Conservation (phyloP, 2,329 filamentous ascomycete species). For the Beauveria pseudobassiana region DNA sequence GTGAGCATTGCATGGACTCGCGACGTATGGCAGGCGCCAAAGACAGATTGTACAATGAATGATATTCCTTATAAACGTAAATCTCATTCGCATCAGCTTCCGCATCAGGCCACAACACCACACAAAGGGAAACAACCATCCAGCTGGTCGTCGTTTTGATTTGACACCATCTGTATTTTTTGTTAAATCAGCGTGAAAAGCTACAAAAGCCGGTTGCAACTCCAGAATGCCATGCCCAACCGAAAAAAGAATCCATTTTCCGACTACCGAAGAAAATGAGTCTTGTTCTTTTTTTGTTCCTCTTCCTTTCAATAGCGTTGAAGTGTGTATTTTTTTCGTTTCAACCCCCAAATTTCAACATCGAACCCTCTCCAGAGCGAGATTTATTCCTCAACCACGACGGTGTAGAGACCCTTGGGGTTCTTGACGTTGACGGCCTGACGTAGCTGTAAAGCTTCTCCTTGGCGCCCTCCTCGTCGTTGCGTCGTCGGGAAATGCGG, state of each 20-base stretch:
- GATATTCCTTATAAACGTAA: neutral
- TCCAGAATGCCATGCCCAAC: conserved; percentile 38
- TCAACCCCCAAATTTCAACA: neutral
- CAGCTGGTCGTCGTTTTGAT: neutral
- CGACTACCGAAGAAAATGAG: conserved; percentile 25
- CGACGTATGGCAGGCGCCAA: too few relatives aligned
- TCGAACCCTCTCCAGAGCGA: neutral
- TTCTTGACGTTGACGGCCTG: conserved; percentile 99
- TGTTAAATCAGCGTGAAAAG: conserved; percentile 30
- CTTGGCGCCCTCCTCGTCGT: conserved; percentile 99
- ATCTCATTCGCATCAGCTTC: neutral
- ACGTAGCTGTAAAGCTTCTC: conserved; percentile 99
- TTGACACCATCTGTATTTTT: conserved; percentile 11
- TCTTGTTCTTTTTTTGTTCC: conserved; percentile 2
- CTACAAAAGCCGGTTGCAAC: conserved; percentile 40
- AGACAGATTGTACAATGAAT: neutral
- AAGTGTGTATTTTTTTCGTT: conserved; percentile 15
- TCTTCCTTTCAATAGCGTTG: conserved; percentile 10
- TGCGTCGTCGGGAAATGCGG: conserved; percentile 98
- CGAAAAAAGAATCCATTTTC: conserved; percentile 26
- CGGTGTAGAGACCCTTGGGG: conserved; percentile 93
- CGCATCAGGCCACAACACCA: neutral
- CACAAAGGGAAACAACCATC: neutral
- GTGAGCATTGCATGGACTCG: too few relatives aligned
- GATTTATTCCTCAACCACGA: conserved; percentile 63